Percentiles rank a stretch among this genome's conserved stretches.
These are phyloP conservation scores for Aspergillus tamarii DNA, from an alignment of 2,329 filamentous ascomycete genomes.

Conservation along the genomic window DNA sequence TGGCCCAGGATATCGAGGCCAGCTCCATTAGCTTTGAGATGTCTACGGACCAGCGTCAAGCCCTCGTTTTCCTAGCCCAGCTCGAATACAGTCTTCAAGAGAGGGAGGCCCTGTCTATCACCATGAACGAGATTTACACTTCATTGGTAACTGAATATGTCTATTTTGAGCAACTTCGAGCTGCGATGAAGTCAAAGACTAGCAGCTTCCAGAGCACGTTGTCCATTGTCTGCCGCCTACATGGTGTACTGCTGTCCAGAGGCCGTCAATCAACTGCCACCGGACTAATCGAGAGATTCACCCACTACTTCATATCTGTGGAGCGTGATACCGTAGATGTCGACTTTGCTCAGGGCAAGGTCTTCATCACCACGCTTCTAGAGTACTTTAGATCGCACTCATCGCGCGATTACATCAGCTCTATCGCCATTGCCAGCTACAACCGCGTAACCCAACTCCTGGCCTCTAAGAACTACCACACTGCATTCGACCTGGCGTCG, in stretches of 20 bases:
- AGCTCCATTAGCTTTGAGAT: conserved; percentile 37
- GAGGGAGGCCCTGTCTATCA: conserved; percentile 27
- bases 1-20: conserved; percentile 41
- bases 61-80: conserved; percentile 50
- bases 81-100: conserved; percentile 44
- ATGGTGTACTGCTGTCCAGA: conserved; percentile 33
- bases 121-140: conserved; percentile 48
- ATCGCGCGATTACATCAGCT: conserved; percentile 40
- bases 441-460: conserved; percentile 35
- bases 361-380: conserved; percentile 37
- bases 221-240: conserved; percentile 36
- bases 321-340: conserved; percentile 31
- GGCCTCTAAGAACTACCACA: conserved; percentile 29
- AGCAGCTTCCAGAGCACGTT: conserved; percentile 43
- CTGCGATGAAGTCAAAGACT: conserved; percentile 42
- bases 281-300: conserved; percentile 34
- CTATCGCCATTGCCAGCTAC: conserved; percentile 40
- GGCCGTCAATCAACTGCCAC: conserved; percentile 26
- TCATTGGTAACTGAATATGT: conserved; percentile 48
- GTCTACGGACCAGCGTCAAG: conserved; percentile 30
- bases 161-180: conserved; percentile 45
- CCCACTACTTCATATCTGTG: conserved; percentile 35
- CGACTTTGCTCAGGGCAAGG: conserved; percentile 28
- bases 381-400: conserved; percentile 38
- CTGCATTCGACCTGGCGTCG: conserved; percentile 37